phyloP scores from a whole-genome alignment of 2,329 filamentous ascomycete species.

The Talaromyces sp. region DNA sequence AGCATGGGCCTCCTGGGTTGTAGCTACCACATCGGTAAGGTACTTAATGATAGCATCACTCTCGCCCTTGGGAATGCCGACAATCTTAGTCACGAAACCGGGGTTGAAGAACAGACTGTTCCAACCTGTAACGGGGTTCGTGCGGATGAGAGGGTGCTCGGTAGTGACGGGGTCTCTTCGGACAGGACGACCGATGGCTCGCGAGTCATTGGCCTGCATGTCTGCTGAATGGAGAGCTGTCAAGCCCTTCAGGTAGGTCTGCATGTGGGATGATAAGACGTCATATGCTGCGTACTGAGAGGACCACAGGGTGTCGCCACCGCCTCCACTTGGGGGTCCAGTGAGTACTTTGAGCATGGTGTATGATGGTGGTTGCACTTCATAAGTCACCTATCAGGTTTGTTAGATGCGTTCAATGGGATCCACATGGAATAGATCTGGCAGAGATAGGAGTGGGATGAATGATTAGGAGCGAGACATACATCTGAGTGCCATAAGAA shows the following conservation, averaged over 20 bases:
- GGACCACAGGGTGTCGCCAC: conserved; percentile 61
- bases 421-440: too few relatives aligned
- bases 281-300: conserved; percentile 63
- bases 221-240: conserved; percentile 60
- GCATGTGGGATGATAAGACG: conserved; percentile 57
- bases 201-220: conserved; percentile 56
- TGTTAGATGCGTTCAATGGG: not conserved
- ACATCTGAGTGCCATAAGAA: conserved; percentile 61
- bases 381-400: conserved; percentile 54
- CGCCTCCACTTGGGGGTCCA: conserved; percentile 57
- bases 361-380: conserved; percentile 61
- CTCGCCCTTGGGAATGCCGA: conserved; percentile 61
- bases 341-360: conserved; percentile 58
- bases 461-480: too few relatives aligned
- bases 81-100: conserved; percentile 60
- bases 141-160: conserved; percentile 61
- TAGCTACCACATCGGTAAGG: conserved; percentile 58
- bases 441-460: too few relatives aligned
- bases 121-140: conserved; percentile 65
- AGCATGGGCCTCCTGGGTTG: conserved; percentile 69
- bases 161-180: conserved; percentile 57
- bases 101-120: conserved; percentile 64
- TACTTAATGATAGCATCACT: conserved; percentile 55
- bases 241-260: conserved; percentile 60
- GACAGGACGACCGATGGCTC: conserved; percentile 54